Conservation (phyloP, 805 yeast species). For the Barnettozyma salicaria region DNA sequence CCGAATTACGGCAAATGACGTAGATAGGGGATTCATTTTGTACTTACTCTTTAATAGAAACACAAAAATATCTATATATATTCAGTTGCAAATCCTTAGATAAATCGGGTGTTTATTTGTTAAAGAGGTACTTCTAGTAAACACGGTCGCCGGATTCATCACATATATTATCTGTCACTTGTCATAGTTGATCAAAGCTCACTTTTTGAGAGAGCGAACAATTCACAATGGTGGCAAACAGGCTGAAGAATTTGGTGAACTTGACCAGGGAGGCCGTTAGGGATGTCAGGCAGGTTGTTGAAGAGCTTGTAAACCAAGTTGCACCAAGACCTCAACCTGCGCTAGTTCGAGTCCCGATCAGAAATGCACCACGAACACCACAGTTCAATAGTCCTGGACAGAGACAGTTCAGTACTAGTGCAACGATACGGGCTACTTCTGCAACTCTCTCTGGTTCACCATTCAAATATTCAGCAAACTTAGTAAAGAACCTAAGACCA, state of each 20-base stretch:
- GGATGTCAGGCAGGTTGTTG: constrained; percentile 41
- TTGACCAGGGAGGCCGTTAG: constrained; percentile 41
- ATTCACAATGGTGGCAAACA: constrained; percentile 28
- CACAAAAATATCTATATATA: no score
- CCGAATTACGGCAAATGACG: no score
- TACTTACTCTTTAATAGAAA: no score
- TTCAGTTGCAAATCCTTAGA: no score
- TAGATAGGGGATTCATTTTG: no score
- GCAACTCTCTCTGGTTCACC: constrained; percentile 6
- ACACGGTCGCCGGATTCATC: no score
- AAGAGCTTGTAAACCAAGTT: constrained; percentile 36
- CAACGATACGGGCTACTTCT: constrained; percentile 9
- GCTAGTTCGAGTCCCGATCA: constrained; percentile 37
- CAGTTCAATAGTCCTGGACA: constrained; percentile 13
- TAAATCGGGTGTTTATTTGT: no score
- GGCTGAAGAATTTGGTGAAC: constrained; percentile 39
- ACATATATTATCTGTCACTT: no score
- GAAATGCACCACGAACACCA: constrained; percentile 13
- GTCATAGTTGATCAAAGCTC: no score
- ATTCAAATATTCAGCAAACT: constrained; percentile 7
- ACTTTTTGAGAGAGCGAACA: no score
- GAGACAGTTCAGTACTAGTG: constrained; percentile 26
- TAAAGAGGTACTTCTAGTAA: no score
- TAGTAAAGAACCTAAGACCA: constrained; percentile 3
- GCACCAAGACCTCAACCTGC: constrained; percentile 30